phyloP scores from a whole-genome alignment of 2,329 filamentous ascomycete genomes.

The Cladosporium phlei region DNA sequence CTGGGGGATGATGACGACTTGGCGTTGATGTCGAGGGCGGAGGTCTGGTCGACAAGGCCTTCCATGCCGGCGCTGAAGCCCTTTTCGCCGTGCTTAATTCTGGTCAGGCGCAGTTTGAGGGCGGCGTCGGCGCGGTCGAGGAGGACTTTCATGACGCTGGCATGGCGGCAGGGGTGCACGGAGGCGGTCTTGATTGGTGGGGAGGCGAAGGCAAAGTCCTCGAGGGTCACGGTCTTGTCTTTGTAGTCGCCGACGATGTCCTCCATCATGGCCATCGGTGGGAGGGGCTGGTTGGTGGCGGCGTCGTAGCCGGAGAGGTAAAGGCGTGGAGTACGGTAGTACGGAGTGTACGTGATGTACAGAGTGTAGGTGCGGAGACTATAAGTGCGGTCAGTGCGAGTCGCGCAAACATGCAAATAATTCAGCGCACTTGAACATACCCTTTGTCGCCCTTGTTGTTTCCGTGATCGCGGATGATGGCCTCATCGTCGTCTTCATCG shows the following conservation, averaged over 20 bases:
- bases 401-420: neutral
- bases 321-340: conserved; percentile 91
- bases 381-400: conserved; percentile 24
- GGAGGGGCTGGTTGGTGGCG: conserved; percentile 58
- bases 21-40: conserved; percentile 51
- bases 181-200: conserved; percentile 92
- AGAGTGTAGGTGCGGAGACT: conserved; percentile 86
- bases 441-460: conserved; percentile 48
- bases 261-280: conserved; percentile 87
- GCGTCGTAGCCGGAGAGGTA: conserved; percentile 90
- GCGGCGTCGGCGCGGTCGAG: conserved; percentile 93
- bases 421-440: conserved; percentile 40
- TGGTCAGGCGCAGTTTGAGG: conserved; percentile 80
- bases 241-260: conserved; percentile 96
- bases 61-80: conserved; percentile 64
- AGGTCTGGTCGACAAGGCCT: conserved; percentile 77
- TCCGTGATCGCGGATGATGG: conserved; percentile 77
- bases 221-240: conserved; percentile 96
- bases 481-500: conserved; percentile 87
- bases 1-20: conserved; percentile 36
- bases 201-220: conserved; percentile 94
- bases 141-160: conserved; percentile 94
- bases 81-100: conserved; percentile 56
- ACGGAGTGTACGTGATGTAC: conserved; percentile 96
- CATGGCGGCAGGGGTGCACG: conserved; percentile 95